Base-by-base conservation (phyloP, 2,329 filamentous ascomycete species). In the Cladophialophora chaetospira region DNA sequence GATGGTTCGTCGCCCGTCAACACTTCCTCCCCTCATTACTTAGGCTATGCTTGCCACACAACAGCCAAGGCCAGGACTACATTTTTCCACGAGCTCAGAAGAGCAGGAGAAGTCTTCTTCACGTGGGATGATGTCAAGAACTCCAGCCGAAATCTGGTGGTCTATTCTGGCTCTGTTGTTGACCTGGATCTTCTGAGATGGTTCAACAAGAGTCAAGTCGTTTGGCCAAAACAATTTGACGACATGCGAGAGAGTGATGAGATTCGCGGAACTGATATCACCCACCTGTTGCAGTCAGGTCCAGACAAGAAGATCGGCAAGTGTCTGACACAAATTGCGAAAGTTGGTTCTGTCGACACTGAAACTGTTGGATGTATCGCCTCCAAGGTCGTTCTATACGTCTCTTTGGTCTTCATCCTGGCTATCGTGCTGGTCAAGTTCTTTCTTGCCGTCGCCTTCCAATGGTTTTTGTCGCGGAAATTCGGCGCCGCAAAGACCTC, bases 341-440 rank as follows among this genome's bases (percentile, higher is more conserved):
- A 93, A 72, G 94, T 99, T 49, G 94, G 94, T 57, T 92, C 88
- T 10, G 88, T 99, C 58, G 95, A 99, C 68, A 97, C 94, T 0
- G 92, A 96, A 67, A 96, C 90, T 5, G 89, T 99, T 46, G 94
- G 94, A 13, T 99, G 94, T 76, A 99, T 99, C 71, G 94, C 94
- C 2, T 96, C 93, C 63, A 89, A 96, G 75, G 92, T 99, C 23
- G 94, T 99, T 3, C 85, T 99, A 40, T 99, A 99, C 70, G 87
- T 96, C 50, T 95, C 93, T 3, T 79, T 99, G 62, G 85, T 88
- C 52, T 89, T 99, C 72, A 99, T 99, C 74, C 76, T 99, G 58
- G 86, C 91, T 3, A 91, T 99, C 49, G 95, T 99, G 4, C 70
- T 83, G 13, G 83, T 88, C 61, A 93, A 96, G 64, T 99, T 99